These are phyloP conservation scores for Trichomonas vaginalis DNA, from an alignment of 208 protist species.

Conservation along the genomic window DNA sequence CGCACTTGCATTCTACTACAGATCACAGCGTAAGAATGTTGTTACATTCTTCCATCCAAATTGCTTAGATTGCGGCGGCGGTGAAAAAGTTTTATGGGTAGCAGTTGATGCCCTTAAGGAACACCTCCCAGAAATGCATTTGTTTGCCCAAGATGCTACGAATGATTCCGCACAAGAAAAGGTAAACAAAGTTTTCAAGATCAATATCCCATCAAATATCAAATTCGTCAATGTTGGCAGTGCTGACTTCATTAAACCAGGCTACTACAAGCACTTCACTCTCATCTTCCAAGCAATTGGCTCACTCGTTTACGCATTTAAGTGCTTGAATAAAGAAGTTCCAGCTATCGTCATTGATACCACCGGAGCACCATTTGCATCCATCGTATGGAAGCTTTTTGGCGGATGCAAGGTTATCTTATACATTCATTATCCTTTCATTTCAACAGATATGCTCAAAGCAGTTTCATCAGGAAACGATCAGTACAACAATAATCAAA, in stretches of 20 bases:
- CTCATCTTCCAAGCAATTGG: not conserved
- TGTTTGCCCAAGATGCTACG: not conserved
- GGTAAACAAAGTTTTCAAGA: not conserved
- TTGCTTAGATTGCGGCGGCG: not conserved
- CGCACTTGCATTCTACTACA: not conserved
- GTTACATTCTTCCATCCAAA: conserved; percentile 17
- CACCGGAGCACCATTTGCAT: not conserved
- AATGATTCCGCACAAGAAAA: not conserved
- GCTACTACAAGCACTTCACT: not conserved
- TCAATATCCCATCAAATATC: not conserved
- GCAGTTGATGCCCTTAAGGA: not conserved
- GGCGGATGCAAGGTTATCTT: conserved; percentile 49
- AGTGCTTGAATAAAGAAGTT: not conserved
- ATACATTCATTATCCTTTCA: conserved; percentile 93
- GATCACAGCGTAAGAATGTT: not conserved
- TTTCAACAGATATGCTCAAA: conserved; percentile 54
- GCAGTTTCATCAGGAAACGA: not conserved
- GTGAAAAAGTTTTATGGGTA: not conserved
- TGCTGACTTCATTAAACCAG: not conserved
- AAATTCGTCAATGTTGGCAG: not conserved
- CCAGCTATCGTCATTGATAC: not conserved
- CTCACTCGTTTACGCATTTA: not conserved
- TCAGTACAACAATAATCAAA: not conserved
- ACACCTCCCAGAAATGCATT: not conserved
- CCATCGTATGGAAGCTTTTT: not conserved